A percentile compares a stretch with the other conserved stretches of the same genome.
Conservation (phyloP, 2,329 filamentous ascomycete species). For the Thermomyces lanuginosus region DNA sequence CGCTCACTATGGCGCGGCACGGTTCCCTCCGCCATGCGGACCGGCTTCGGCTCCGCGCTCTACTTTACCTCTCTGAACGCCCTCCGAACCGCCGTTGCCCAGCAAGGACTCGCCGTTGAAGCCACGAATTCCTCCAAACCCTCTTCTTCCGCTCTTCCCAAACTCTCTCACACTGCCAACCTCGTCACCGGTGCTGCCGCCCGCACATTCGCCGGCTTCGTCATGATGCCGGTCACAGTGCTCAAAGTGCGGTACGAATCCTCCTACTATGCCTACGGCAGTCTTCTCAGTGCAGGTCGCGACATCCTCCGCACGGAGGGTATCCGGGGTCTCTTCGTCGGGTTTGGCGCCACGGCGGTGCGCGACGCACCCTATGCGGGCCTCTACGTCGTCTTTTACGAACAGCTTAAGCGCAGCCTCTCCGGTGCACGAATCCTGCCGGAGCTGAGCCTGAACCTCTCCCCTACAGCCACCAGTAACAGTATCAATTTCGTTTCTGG, state of each 20-base stretch:
- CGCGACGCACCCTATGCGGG: constrained; percentile 95
- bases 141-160: constrained; percentile 58
- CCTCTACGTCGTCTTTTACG: constrained; percentile 86
- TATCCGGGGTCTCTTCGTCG: constrained; percentile 71
- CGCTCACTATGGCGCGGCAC: constrained; percentile 81
- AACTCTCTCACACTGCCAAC: constrained; percentile 70
- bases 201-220: constrained; percentile 69
- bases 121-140: constrained; percentile 9
- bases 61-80: constrained; percentile 85
- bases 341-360: constrained; percentile 83
- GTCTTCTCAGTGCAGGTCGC: constrained; percentile 51
- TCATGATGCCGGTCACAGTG: constrained; percentile 90
- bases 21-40: constrained; percentile 79
- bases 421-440: constrained; percentile 10
- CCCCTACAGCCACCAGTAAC: constrained; percentile 31
- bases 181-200: constrained; percentile 70
- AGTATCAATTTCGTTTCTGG: constrained; percentile 79
- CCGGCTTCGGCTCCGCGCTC: constrained; percentile 78
- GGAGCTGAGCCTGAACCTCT: constrained; percentile 4
- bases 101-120: constrained; percentile 16
- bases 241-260: constrained; percentile 95
- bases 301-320: constrained; percentile 64
- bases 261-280: constrained; percentile 67
- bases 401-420: constrained; percentile 34
- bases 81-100: constrained; percentile 52